Evolutionary conservation across 2,329 filamentous ascomycete genomes (phyloP), one percentile per base, ranked within the genome.

Genomic region (Salinomyces thailandicus): DNA sequence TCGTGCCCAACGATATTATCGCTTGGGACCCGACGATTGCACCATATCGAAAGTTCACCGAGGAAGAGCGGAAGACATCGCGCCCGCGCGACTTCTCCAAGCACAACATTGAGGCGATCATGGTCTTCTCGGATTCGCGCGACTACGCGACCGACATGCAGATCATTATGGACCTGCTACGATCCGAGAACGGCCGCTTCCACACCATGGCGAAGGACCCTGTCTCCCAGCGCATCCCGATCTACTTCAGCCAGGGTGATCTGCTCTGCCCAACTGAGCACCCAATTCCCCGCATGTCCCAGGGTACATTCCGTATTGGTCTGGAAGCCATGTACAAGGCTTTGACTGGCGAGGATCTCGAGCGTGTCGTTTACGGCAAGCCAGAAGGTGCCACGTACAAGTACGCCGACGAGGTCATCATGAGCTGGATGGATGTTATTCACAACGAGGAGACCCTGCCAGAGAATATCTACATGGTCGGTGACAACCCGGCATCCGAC

Each of bases 321-420:
- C 70, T 84, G 37, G 79, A 83, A 61, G 77, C 78, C 45, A 81
- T 82, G 64, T 85, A 81, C 69, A 77, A 76, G 61, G 69, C 77
- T 13, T 62, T 82, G 39, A 82, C 78, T 0, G 79, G 78, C 39
- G 70, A 70, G 12, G 79, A 83, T 44, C 73, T 84, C 31, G 79
- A 83, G 70, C 79, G 79, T 67, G 76, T 81, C 20, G 76, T 84
- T 38, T 83, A 83, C 64, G 79, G 79, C 53, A 84, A 84, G 69
- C 79, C 79, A 17, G 79, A 83, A 58, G 52, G 75, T 41, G 79
- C 79, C 4, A 83, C 79, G n/a, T 84, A 83, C 71, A 81, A 79
- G 64, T 84, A 81, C 61, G 81, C 80, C 45, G 79, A 84, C 49
- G 78, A 82, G 60, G 74, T 85, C 13, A 70, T 85, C 44, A 68